Conservation (phyloP, 345 rosid species). For the Euphorbia tirucalli region DNA sequence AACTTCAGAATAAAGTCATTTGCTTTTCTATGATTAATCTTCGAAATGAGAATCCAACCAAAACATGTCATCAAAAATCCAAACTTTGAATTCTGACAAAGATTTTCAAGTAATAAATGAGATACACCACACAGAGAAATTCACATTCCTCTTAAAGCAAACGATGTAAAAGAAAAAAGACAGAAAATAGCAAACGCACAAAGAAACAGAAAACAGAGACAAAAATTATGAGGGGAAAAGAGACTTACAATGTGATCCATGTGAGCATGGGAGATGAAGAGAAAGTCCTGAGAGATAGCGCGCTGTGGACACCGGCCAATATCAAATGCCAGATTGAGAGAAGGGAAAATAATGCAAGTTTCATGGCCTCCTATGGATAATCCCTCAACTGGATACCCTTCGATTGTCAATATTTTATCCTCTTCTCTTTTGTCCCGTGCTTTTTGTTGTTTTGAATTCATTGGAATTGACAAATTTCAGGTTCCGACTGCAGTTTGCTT, state of each 20-base stretch:
- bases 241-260: conserved; percentile 89
- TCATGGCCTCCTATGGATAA: conserved; percentile 92
- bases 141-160: background rate
- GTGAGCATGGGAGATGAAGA: conserved; percentile 90
- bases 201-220: background rate
- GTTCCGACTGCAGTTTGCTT: no score
- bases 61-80: background rate
- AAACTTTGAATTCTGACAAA: no score
- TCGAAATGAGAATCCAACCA: background rate
- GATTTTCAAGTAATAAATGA: no score
- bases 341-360: conserved; percentile 84
- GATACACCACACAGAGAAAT: background rate
- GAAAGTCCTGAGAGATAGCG: conserved; percentile 83
- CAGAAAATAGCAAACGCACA: background rate
- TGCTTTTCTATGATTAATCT: background rate
- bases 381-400: conserved; percentile 78
- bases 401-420: conserved; percentile 34
- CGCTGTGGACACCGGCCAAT: conserved; percentile 94
- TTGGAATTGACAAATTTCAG: background rate
- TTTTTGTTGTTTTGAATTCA: conserved; percentile 7
- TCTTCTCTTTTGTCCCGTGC: background rate
- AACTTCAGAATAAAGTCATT: background rate
- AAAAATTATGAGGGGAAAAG: background rate
- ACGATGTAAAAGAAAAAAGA: background rate
- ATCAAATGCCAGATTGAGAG: conserved; percentile 77